Evolutionary conservation across 2,329 filamentous ascomycete genomes (phyloP), one percentile per base, ranked within the genome.

Genomic region (Epichloe elymi): DNA sequence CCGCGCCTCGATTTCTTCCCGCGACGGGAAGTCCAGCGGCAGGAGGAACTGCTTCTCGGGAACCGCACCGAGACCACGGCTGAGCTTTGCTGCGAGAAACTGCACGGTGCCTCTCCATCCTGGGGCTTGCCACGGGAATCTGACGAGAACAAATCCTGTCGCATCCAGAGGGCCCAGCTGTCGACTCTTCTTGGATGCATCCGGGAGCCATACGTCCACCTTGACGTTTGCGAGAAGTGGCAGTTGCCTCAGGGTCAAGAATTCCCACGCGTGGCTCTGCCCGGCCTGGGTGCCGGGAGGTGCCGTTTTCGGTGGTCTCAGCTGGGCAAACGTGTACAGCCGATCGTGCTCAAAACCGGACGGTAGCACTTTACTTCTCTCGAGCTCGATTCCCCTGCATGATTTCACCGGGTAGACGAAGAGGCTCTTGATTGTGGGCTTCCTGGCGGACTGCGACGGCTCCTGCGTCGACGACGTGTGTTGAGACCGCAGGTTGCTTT

Each of bases 331-430:
- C 46, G 81, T 84, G 70, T 89, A 95, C 58, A 91, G 78, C 5
- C 88, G 80, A 67, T 96, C 89, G 65, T 85, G 86, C 63, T 84
- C 78, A 51, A 95, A 73, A 2, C 89, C 88, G 2, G 79, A 79
- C 5, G 79, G 70, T 44, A 87, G 67, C 15, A 93, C 74, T 50
- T 79, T 76, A 53, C 78, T 79, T 54, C 74, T 70, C 48, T 77
- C 69, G 45, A 95, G 67, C 67, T 93, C 87, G 50, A 95, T 80
- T 30, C 85, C 86, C 51, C 71, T 73, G 64, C 88, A 95, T 51
- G 85, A 88, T 69, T 94, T 91, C 64, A 95, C 70, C 1, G 90
- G 89, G 65, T 93, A 91, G 53, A 89, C 76, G 69, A 82, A 83
- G 48, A 95, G 71, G 51, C 85, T 86, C 64, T 88, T 67, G 48